Evolutionary conservation across 495 filamentous ascomycete genomes (phyloP).

Genomic region (Rostrohypoxylon terebratum): DNA sequence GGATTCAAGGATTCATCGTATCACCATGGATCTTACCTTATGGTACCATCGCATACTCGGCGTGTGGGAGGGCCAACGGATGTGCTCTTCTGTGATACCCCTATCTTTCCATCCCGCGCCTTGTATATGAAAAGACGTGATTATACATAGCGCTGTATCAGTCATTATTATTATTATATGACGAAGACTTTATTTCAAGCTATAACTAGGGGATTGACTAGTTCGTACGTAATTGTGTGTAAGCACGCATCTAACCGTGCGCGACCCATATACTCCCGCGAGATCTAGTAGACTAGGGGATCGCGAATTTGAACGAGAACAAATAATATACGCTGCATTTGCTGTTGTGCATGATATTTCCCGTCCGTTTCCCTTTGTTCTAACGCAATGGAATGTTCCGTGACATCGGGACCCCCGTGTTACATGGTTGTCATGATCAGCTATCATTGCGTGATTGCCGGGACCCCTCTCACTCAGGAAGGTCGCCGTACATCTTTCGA

Average conservation of each 20-base stretch:
- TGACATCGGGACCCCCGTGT: conserved; percentile 29
- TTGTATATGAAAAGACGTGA: neutral
- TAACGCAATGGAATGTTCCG: conserved; percentile 26
- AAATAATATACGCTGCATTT: neutral
- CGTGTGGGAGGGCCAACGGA: neutral
- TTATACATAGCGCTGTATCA: neutral
- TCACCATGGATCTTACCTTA: neutral
- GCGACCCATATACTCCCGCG: neutral
- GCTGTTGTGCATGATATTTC: neutral
- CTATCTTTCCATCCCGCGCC: neutral
- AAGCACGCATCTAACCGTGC: neutral
- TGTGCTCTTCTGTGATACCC: neutral
- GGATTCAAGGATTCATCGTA: neutral
- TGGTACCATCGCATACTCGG: neutral
- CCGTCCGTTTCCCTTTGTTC: neutral
- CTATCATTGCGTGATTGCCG: conserved; percentile 43
- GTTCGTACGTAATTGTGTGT: neutral
- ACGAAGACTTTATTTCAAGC: neutral
- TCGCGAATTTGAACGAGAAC: neutral
- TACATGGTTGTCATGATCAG: conserved; percentile 38
- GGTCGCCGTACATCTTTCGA: conserved; percentile 13
- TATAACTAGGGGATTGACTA: neutral
- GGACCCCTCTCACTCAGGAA: conserved; percentile 42
- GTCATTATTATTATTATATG: neutral
- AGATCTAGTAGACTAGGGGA: neutral